Evolutionary conservation across 106 monocot genomes (phyloP).

Genomic region (Posidonia australis): DNA sequence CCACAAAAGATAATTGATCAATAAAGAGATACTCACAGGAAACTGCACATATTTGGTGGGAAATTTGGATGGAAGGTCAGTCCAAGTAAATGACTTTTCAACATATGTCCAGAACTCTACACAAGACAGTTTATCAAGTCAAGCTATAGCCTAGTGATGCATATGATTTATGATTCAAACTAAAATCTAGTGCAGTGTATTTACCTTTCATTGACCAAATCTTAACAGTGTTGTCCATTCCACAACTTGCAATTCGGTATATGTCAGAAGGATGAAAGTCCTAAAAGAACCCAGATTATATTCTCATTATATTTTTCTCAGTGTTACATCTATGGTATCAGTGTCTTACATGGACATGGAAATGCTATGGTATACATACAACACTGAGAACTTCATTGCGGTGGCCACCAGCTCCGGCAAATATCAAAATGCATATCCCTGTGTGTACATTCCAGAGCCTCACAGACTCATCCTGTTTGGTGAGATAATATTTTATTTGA

Average conservation of each 20-base stretch:
- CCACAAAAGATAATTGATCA: background rate
- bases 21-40: slow-evolving; percentile 47
- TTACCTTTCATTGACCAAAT: slow-evolving; percentile 99
- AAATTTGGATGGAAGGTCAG: slow-evolving; percentile 96
- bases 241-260: slow-evolving; percentile 92
- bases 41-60: slow-evolving; percentile 99
- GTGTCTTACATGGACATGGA: background rate
- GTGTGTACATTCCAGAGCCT: slow-evolving; percentile 96
- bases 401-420: slow-evolving; percentile 97
- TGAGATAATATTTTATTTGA: background rate
- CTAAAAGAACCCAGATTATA: slow-evolving; percentile 27
- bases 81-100: slow-evolving; percentile 98
- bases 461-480: slow-evolving; percentile 84
- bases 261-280: slow-evolving; percentile 99
- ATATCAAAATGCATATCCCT: slow-evolving; percentile 95
- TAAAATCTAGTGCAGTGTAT: background rate
- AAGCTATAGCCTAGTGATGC: background rate
- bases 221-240: slow-evolving; percentile 97
- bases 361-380: slow-evolving; percentile 41
- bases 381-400: slow-evolving; percentile 99
- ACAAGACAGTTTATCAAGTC: background rate
- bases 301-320: background rate
- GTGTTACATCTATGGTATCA: no score
- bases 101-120: slow-evolving; percentile 98
- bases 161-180: background rate